These are phyloP conservation scores for Tylopilus subfusipes DNA, from an alignment of 768 basidiomycete genomes.

Conservation along the genomic window DNA sequence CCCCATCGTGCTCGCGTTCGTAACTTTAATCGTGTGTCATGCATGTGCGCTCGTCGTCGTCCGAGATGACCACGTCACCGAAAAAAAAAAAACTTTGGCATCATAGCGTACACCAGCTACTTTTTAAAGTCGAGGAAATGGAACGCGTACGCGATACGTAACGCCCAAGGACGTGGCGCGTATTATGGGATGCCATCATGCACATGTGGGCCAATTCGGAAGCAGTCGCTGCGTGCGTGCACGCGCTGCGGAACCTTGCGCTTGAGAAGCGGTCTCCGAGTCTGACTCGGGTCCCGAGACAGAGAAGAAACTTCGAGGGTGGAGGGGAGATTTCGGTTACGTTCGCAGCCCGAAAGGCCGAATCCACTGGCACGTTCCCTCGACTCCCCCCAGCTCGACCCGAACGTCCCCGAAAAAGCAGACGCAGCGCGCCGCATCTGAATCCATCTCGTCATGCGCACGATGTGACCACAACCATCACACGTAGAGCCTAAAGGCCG, in stretches of 20 bases:
- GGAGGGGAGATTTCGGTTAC: no score
- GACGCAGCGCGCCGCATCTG: background rate
- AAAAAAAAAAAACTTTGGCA: background rate
- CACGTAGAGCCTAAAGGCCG: background rate
- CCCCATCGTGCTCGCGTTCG: background rate
- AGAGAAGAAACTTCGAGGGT: no score
- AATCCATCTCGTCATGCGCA: background rate
- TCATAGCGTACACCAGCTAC: background rate
- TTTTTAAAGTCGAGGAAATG: background rate
- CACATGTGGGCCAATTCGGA: background rate
- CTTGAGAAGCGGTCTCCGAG: background rate
- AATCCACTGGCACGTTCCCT: no score
- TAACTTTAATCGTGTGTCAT: background rate
- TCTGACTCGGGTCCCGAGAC: background rate
- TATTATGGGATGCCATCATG: no score
- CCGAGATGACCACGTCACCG: background rate
- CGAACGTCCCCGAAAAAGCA: background rate
- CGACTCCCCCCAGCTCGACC: background rate
- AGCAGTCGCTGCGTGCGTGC: no score
- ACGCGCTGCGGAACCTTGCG: background rate
- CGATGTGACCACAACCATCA: background rate
- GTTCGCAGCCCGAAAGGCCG: no score
- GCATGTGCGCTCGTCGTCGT: background rate
- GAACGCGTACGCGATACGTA: background rate
- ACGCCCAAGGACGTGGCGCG: background rate